Evolutionary conservation across 192 early-diverging fungal genomes (phyloP), one percentile per base, ranked within the genome.

Genomic region (Helicostylum pulchrum): DNA sequence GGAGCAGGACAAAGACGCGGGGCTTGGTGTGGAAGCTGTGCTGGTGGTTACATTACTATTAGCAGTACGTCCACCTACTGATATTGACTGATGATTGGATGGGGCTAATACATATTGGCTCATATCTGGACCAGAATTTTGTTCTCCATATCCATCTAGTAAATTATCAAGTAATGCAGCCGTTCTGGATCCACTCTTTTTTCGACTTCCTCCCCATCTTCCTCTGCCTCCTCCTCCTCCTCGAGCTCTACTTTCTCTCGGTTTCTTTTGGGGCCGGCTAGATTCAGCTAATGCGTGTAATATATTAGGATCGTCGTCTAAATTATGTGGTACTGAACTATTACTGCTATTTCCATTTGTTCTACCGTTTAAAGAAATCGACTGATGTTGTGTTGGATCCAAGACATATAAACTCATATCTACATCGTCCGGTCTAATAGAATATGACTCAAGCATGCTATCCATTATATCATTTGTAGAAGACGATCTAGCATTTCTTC

Each of bases 51-150:
- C 36, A 10, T 39, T 39, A 39, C 6, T 39, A 39, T 39, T 6
- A 23, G 12, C 14, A 12, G 52, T 30, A 12, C 52, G 21, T 26
- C 52, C 52, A 6, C 21, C 30, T 21, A 53, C 0, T 53, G 52
- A 53, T 9, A 43, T 65, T 57, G 21, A 23, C 10, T 4, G n/a
- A 47, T 65, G 34, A 4, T 53, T 3, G 12, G 32, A 17, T 21
- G 65, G 65, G 19, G 60, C 17, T 14, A 52, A 42, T 2, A 67
- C 57, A 32, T 67, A 67, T 17, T 52, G 17, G 20, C 66, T 67
- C 8, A 67, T 34, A 23, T 67, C 66, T 4, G 54, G 17, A 9
- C 31, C 49, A 7, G 34, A 4, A n/a, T 61, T 23, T n/a, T 10
- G 7, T 4, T 20, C 42, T 9, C 4, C 36, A 6, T 9, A 9